Percentiles rank a stretch among this genome's conserved stretches.
phyloP scores from a whole-genome alignment of 345 rosid species.

The Aegle marmelos region DNA sequence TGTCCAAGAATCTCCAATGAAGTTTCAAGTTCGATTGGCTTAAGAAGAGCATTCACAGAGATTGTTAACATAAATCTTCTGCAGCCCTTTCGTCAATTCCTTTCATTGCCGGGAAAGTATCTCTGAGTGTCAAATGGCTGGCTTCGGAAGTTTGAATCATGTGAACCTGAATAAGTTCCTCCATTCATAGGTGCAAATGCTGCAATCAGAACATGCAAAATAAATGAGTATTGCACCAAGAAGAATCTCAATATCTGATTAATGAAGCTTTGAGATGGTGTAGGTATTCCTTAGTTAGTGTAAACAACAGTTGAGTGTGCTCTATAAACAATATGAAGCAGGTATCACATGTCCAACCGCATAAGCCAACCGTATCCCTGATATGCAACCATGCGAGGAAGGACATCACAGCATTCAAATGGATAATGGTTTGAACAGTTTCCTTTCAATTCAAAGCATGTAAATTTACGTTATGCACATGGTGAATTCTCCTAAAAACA shows the following conservation, averaged over 20 bases:
- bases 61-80: not conserved
- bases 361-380: not conserved
- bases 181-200: slow-evolving; percentile 84
- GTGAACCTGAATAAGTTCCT: slow-evolving; percentile 24
- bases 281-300: not conserved
- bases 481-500: not conserved
- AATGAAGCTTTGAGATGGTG: not conserved
- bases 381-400: not conserved
- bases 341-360: not conserved
- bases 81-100: slow-evolving; percentile 10
- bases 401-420: not conserved
- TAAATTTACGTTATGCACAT: not conserved
- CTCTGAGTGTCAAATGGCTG: slow-evolving; percentile 56
- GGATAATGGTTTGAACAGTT: not conserved
- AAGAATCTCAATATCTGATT: not conserved
- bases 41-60: not conserved
- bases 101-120: slow-evolving; percentile 32
- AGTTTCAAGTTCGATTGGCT: not conserved
- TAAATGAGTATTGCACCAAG: slow-evolving; percentile 7
- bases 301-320: not conserved
- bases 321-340: not conserved
- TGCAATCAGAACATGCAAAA: slow-evolving; percentile 27
- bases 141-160: slow-evolving; percentile 28
- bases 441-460: not conserved
- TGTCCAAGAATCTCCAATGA: not conserved